These are phyloP conservation scores for Penicillium lividum DNA, from an alignment of 495 filamentous ascomycete species.

Conservation along the genomic window DNA sequence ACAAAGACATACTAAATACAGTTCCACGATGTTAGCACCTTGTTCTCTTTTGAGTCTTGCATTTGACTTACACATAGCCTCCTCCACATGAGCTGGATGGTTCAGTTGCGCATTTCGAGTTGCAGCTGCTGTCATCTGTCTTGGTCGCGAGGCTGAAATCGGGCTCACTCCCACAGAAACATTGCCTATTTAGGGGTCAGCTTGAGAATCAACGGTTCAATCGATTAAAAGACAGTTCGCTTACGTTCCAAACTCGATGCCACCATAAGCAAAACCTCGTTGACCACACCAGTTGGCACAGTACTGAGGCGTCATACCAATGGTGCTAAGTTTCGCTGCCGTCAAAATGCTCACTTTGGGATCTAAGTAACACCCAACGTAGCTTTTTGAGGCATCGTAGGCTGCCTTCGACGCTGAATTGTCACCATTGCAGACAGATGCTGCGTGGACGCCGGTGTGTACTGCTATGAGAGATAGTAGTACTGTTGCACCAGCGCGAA, in stretches of 20 bases:
- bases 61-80: constrained; percentile 8
- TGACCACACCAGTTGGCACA: constrained; percentile 16
- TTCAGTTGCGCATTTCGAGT: constrained; percentile 8
- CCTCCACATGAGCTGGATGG: constrained; percentile 10
- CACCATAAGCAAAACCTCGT: constrained; percentile 13
- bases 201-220: constrained; percentile 4
- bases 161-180: constrained; percentile 9
- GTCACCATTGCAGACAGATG: constrained; percentile 4
- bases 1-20: constrained; percentile 10
- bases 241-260: constrained; percentile 16
- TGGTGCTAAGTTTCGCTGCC: constrained; percentile 13
- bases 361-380: constrained; percentile 14
- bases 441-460: constrained; percentile 8
- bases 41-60: constrained; percentile 9
- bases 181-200: constrained; percentile 7
- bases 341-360: constrained; percentile 14
- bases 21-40: constrained; percentile 9
- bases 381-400: constrained; percentile 9
- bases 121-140: constrained; percentile 9
- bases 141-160: constrained; percentile 10
- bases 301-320: constrained; percentile 14
- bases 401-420: constrained; percentile 8
- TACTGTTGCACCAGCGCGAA: constrained; percentile 9
- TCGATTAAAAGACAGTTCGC: constrained; percentile 8
- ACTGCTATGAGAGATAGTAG: constrained; percentile 11